A percentile compares a stretch with the other conserved stretches of the same genome.
Evolutionary conservation across 257 asterid species (phyloP).

Genomic region (Solanum sitiens): DNA sequence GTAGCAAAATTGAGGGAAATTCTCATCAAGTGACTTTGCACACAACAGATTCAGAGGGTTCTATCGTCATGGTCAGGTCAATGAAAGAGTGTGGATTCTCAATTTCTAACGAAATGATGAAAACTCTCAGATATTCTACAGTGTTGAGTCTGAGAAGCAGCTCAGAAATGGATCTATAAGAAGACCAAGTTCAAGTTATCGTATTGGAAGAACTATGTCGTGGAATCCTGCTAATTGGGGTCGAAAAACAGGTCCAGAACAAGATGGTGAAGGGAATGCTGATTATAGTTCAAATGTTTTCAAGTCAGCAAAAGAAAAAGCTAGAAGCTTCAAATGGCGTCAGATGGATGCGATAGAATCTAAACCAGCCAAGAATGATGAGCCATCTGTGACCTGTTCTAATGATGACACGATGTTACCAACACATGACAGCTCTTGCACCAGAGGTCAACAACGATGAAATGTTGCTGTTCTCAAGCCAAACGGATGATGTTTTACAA

Average conservation of each 20-base stretch:
- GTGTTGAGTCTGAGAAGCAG: constrained; percentile 38
- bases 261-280: constrained; percentile 23
- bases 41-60: constrained; percentile 79
- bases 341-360: constrained; percentile 23
- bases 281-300: constrained; percentile 60
- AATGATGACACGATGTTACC: constrained; percentile 7
- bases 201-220: constrained; percentile 44
- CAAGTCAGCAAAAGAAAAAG: constrained; percentile 51
- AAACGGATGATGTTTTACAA: constrained; percentile 24
- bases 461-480: constrained; percentile 9
- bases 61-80: constrained; percentile 49
- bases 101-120: constrained; percentile 71
- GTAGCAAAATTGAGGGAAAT: constrained; percentile 42
- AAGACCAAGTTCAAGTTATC: constrained; percentile 36
- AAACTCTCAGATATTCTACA: constrained; percentile 53
- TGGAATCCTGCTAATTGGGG: constrained; percentile 80
- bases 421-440: background rate
- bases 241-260: constrained; percentile 17
- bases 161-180: constrained; percentile 47
- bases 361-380: constrained; percentile 12
- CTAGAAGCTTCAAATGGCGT: constrained; percentile 45
- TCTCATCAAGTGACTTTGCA: constrained; percentile 62
- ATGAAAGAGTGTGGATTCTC: constrained; percentile 76
- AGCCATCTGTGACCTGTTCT: constrained; percentile 9
- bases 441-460: background rate